A percentile compares a stretch with the other conserved stretches of the same genome.
These are phyloP conservation scores for Piper longum DNA, from an alignment of 164 flowering plant species.

Conservation along the genomic window DNA sequence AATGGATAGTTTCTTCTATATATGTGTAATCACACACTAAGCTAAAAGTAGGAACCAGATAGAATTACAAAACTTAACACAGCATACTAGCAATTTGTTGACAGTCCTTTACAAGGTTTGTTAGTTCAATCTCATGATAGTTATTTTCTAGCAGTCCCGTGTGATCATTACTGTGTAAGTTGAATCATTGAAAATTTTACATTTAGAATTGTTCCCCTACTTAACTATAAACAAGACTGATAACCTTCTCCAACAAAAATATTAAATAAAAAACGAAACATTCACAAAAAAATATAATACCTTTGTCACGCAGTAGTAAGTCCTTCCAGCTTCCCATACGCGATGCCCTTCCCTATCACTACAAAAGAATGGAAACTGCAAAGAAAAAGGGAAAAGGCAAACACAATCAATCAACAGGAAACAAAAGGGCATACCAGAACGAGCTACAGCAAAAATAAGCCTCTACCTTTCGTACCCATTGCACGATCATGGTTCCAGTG, in stretches of 20 bases:
- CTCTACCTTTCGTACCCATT: conserved; percentile 62
- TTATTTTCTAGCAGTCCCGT: too few species aligned
- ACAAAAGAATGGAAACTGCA: conserved; percentile 68
- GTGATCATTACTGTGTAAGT: too few species aligned
- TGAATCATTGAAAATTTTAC: too few species aligned
- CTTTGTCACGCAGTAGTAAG: conserved; percentile 72
- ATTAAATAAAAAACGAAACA: too few species aligned
- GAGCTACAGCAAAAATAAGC: neutral
- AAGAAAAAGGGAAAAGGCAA: conserved; percentile 5
- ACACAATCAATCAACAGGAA: neutral
- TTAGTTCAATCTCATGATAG: too few species aligned
- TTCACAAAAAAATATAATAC: conserved; percentile 13
- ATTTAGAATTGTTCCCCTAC: too few species aligned
- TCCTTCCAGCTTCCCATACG: conserved; percentile 44
- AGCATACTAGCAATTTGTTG: too few species aligned
- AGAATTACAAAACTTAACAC: too few species aligned
- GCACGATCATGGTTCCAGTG: conserved; percentile 71
- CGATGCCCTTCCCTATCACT: conserved; percentile 70
- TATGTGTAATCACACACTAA: too few species aligned
- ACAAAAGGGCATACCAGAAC: neutral
- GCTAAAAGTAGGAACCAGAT: too few species aligned
- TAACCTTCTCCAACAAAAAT: neutral
- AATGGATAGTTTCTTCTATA: neutral
- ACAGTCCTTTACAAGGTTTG: too few species aligned
- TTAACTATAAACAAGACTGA: too few species aligned